Base-by-base conservation (phyloP, 352 stramenopile species). In the Globisporangium lucens region DNA sequence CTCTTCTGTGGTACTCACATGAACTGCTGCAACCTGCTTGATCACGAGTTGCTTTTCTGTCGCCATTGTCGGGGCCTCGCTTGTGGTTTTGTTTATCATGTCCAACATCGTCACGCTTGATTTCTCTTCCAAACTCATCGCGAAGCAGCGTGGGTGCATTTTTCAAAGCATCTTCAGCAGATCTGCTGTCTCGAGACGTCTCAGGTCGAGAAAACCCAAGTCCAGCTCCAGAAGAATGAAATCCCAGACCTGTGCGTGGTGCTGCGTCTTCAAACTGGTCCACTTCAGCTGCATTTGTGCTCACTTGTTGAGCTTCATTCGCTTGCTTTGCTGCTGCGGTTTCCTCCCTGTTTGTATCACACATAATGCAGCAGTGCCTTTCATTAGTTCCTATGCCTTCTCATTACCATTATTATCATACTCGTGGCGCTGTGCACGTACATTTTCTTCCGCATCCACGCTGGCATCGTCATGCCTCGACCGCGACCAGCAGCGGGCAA, bases 391-490 rank as follows among this genome's bases (percentile, higher is more conserved):
- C 20, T 51, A 10, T 51, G 30, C 22, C 17, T n/a, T 51, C 10
- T 51, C 43, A 12, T 33, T 33, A 33, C 30, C 17, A 51, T n/a
- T 9, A 51, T 17, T 5, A n/a, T 9, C 41, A 9, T 15, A 49
- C 41, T 49, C 17, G 15, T 9, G 17, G 12, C 17, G 20, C 15
- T 9, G 8, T 9, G 12, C 1, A 83, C 80, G 49, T 72, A 93
- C 87, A 94, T 93, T 71, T 94, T 94, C 76, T 97, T 97, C 63
- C 80, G 88, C 87, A 98, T 97, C 92, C 92, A 98, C 38, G 92
- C 91, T 17, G 92, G 92, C 68, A 98, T 80, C 9, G 94, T 97
- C 82, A 98, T 91, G 51, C 90, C 89, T 41, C 90, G 83, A 13
- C 92, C 92, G 15, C 89, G 85, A 47, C 90, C 90, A 47, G 85